Percentiles rank a stretch among this genome's conserved stretches.
Conservation (phyloP, 345 rosid genomes). For the Capsella bursapastoris region DNA sequence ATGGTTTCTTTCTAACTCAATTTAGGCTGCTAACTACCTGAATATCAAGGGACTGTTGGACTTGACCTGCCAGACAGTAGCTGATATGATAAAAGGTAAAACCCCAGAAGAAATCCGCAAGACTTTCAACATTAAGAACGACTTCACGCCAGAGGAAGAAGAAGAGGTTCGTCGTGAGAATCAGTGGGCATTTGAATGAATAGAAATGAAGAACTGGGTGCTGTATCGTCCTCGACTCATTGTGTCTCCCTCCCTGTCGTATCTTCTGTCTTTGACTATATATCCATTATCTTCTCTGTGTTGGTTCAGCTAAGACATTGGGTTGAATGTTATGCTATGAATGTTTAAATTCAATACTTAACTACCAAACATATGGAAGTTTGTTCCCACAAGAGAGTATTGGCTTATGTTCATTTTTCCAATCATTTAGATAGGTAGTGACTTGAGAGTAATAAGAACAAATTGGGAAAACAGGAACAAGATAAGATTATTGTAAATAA, state of each 20-base stretch:
- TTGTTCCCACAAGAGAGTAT: too few relatives aligned
- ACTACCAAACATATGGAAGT: not conserved
- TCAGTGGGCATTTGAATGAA: slow-evolving; percentile 70
- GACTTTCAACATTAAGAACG: slow-evolving; percentile 64
- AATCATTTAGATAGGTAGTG: not conserved
- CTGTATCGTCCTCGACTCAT: not conserved
- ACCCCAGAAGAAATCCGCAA: slow-evolving; percentile 66
- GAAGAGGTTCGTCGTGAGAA: slow-evolving; percentile 68
- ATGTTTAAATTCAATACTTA: slow-evolving; percentile 1
- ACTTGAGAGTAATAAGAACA: too few relatives aligned
- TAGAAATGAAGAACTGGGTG: not conserved
- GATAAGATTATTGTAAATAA: slow-evolving; percentile 1
- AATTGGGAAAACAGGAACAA: too few relatives aligned
- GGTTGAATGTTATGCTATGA: slow-evolving; percentile 20
- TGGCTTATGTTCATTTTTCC: not conserved
- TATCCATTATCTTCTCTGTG: not conserved
- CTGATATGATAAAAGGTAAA: slow-evolving; percentile 77
- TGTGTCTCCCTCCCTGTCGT: slow-evolving; percentile 10
- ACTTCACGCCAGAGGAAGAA: slow-evolving; percentile 69
- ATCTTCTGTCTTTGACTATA: slow-evolving; percentile 17
- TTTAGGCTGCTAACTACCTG: slow-evolving; percentile 69
- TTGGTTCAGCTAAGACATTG: slow-evolving; percentile 1
- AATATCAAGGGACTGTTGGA: slow-evolving; percentile 66
- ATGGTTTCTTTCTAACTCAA: not conserved
- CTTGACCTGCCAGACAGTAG: slow-evolving; percentile 67